phyloP scores from a whole-genome alignment of 306 rosid genomes.

The Quercus engelmannii region DNA sequence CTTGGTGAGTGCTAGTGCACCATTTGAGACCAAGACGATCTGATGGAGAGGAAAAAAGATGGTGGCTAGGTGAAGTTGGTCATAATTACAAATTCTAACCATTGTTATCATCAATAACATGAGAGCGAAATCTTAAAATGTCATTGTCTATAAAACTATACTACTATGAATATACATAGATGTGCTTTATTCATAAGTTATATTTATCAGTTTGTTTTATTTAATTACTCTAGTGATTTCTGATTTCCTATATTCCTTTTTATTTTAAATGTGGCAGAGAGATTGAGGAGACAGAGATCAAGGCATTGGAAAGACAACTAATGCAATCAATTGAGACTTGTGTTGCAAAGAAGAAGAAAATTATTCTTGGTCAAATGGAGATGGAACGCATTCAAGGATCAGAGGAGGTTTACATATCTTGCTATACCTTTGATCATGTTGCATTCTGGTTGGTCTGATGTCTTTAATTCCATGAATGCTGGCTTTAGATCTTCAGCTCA shows the following conservation, averaged over 20 bases:
- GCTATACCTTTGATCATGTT: conserved; percentile 1
- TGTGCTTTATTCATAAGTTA: not conserved
- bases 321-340: conserved; percentile 84
- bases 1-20: conserved; percentile 96
- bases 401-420: conserved; percentile 51
- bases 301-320: conserved; percentile 75
- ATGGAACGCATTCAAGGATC: conserved; percentile 70
- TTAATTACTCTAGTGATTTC: not conserved
- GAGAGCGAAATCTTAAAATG: not conserved
- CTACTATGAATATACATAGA: not conserved
- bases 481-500: not conserved
- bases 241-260: conserved; percentile 7
- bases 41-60: not conserved
- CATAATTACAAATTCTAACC: not conserved
- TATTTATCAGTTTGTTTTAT: not conserved
- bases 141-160: not conserved
- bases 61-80: not conserved
- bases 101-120: not conserved
- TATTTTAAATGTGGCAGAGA: conserved; percentile 40
- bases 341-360: conserved; percentile 71
- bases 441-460: not conserved
- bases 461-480: not conserved
- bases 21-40: conserved; percentile 8
- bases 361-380: conserved; percentile 70
- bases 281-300: conserved; percentile 78